Base-by-base conservation (phyloP, 2,329 filamentous ascomycete genomes). In the Sporothrix phasma region DNA sequence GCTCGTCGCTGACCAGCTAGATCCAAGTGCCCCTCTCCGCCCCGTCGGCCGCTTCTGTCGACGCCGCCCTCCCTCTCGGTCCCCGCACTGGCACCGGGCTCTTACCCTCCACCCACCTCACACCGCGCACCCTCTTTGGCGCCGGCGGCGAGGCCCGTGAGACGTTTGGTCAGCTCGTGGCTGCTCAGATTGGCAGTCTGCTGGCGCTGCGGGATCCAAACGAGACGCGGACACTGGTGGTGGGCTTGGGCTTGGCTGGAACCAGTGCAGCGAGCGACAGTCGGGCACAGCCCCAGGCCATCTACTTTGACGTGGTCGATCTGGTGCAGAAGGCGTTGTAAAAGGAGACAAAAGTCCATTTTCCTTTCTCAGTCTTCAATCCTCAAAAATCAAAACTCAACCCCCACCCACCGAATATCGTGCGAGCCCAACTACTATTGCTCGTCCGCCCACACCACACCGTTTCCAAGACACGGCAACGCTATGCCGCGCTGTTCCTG, bases 61-160 rank as follows among this genome's bases (percentile, higher is more conserved):
- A 89, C 72, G 83, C 85, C 77, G 76, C 81, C 22, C 71, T 86
- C 54, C 78, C 80, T 39, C 78, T 75, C 63, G 75, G 73, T 6
- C 75, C 74, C 54, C 70, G 74, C 5, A 76, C 76, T n/a, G 31
- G 51, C 19, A 61, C 61, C 3, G 54, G 65, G 24, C 74, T 82
- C 13, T 83, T 97, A 0, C 94, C 94, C 0, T 84, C 91, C 64
- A 81, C 87, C 39, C 88, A 94, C 70, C 81, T 97, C 47, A 96
- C 90, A 0, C 90, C 94, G 1, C 93, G 86, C 43, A 96, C 92
- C 0, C 78, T 99, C 2, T 80, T 99, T 0, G 94, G 94, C 2
- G 92, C 88, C 10, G 91, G 92, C 53, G 86, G 88, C 37, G 81
- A 88, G 61, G 86, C 89, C 54, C 83, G 92, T 49, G 92, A 97